phyloP scores from a whole-genome alignment of 2,329 filamentous ascomycete species.

The Pseudogymnoascus sp. region DNA sequence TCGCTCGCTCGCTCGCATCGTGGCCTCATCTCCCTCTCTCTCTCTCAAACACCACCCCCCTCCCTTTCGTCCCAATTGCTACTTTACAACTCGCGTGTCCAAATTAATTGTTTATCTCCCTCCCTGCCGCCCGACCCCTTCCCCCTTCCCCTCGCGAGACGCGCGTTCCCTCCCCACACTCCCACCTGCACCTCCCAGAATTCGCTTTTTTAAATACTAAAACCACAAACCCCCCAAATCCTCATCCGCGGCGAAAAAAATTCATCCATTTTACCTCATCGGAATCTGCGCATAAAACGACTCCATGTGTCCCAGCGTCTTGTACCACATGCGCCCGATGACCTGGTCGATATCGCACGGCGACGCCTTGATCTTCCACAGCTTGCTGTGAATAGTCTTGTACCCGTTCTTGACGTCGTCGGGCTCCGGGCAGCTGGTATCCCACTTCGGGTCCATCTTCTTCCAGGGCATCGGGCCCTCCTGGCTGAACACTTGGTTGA shows the following conservation, averaged over 20 bases:
- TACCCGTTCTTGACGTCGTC: slow-evolving; percentile 30
- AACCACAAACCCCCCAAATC: neutral
- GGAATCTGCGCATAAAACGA: neutral
- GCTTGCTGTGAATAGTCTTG: slow-evolving; percentile 32
- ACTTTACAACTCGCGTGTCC: neutral
- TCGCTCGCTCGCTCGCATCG: neutral
- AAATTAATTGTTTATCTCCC: neutral
- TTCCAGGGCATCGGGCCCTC: slow-evolving; percentile 35
- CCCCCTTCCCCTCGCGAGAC: neutral
- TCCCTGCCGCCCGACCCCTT: too few species aligned
- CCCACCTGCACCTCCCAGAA: neutral
- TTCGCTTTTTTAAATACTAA: neutral
- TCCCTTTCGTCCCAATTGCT: neutral
- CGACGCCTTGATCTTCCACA: slow-evolving; percentile 26
- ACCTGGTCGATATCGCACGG: neutral
- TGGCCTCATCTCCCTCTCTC: neutral
- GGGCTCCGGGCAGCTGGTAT: slow-evolving; percentile 31
- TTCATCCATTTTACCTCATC: neutral
- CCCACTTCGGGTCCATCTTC: slow-evolving; percentile 31
- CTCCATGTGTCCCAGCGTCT: neutral
- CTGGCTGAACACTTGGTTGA: slow-evolving; percentile 32
- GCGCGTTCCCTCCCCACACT: neutral
- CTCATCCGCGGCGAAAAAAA: neutral
- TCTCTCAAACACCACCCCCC: neutral
- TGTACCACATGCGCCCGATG: neutral